phyloP scores from a whole-genome alignment of 2,329 filamentous ascomycete genomes.

The Aspergillus intermedius region DNA sequence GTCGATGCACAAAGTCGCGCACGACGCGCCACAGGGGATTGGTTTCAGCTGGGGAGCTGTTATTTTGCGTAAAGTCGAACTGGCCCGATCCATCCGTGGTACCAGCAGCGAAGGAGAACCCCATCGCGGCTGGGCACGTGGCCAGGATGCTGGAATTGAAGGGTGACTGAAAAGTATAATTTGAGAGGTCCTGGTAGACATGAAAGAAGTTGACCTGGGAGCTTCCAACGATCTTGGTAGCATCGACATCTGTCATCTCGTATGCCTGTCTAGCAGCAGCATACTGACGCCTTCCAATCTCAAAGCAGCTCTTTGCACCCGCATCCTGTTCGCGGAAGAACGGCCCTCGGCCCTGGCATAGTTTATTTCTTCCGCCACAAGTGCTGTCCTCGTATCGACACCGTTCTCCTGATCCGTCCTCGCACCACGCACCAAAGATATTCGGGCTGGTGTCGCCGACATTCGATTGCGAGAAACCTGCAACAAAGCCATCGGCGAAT shows the following conservation, averaged over 20 bases:
- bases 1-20: conserved; percentile 63
- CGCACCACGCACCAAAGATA: conserved; percentile 78
- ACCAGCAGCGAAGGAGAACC: conserved; percentile 87
- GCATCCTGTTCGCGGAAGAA: conserved; percentile 39
- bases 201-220: conserved; percentile 73
- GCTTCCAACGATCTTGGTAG: conserved; percentile 46
- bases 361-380: conserved; percentile 48
- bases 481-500: conserved; percentile 66
- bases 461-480: conserved; percentile 85
- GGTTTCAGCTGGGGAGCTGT: conserved; percentile 61
- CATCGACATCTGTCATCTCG: conserved; percentile 43
- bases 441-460: conserved; percentile 91
- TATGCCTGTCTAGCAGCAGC: conserved; percentile 47
- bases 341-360: conserved; percentile 42
- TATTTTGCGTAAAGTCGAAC: conserved; percentile 90
- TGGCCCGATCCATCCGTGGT: conserved; percentile 86
- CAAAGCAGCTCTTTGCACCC: conserved; percentile 45
- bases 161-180: conserved; percentile 64
- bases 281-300: conserved; percentile 44
- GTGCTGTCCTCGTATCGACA: conserved; percentile 66
- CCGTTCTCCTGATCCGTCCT: conserved; percentile 64
- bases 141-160: conserved; percentile 56
- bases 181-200: conserved; percentile 74
- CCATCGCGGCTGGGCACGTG: conserved; percentile 81
- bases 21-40: conserved; percentile 78